Evolutionary conservation across 139 green algal species (phyloP), one percentile per base, ranked within the genome.

Genomic region (Haematococcus lacustris): DNA sequence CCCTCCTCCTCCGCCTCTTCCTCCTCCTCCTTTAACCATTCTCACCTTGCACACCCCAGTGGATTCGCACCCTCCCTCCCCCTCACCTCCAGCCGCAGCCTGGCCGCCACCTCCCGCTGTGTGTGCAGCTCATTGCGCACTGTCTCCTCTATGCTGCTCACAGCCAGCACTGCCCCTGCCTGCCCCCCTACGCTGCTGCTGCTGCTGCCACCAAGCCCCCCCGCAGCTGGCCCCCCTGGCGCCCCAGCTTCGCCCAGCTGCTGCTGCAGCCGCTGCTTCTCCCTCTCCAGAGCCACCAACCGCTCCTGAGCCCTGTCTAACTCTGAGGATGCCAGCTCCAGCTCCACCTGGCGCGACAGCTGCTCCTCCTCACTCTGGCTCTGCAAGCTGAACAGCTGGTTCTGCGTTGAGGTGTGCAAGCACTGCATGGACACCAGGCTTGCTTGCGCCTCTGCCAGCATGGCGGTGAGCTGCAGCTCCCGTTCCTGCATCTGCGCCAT

Each of bases 341-440:
- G 73, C 82, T 97, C 88, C 38, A 73, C 62, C 78, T 88, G 85
- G 6, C 74, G 71, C 1, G 71, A 51, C 76, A 82, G 73, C 40
- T 84, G 80, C 57, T 84, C 86, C 68, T 93, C 87, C 70, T 96
- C 86, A 23, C 76, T 87, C 53, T 80, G 79, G 17, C 71, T 78
- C 78, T 94, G 86, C 43, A 91, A 80, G 51, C 86, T 82, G 53
- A 95, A 87, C 75, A 92, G 83, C 78, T 90, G 79, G 82, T 93
- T 91, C 82, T 96, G 87, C 2, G 83, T 81, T 51, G 84, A 78
- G 26, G 85, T 61, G 69, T 95, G 89, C 76, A 92, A 71, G 72
- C 83, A 82, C 73, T 88, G 81, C 88, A 95, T 87, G 17, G 82
- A 72, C 9, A 83, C 80, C 60, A 97, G 70, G 70, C 76, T 87